Base-by-base conservation (phyloP, 2,329 filamentous ascomycete genomes). In the Penicillium sp. region DNA sequence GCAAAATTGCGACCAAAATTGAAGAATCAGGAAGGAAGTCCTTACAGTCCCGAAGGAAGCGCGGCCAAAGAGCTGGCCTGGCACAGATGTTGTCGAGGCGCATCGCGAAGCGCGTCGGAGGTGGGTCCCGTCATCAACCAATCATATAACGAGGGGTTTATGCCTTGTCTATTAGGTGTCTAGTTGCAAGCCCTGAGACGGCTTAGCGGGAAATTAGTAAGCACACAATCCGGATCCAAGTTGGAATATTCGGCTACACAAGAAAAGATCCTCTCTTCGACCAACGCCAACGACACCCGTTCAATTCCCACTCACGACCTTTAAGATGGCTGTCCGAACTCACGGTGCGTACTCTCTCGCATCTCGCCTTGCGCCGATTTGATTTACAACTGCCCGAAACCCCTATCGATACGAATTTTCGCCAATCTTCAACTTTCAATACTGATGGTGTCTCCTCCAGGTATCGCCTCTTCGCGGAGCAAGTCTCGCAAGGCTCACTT, bases 401-500 rank as follows among this genome's bases (percentile, higher is more conserved):
- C 35, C 44, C 34, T 39, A 24, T 10, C 44, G 33, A 46, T n/a
- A 40, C 44, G 44, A 46, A 46, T 40, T 39, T 47, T 53, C 39
- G 39, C 45, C 47, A 45, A 49, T 37, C 31, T 38, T 38, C 39
- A 48, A 51, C 24, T 40, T 21, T 22, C 12, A 48, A 51, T 51
- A 49, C 50, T 44, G 41, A 52, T 45, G 41, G 45, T 43, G 34
- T 37, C 21, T 52, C 53, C 44, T 52, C 53, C 44, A 72, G 70
- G 59, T 54, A 54, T 72, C 57, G 64, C 68, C 75, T 88, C 87
- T 76, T 95, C 89, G 72, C 84, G 91, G 78, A 86, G 91, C 80
- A 98, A 98, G 88, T 93, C 88, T 78, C 88, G 93, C 77, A 95
- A 95, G 82, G 87, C 88, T 73, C 91, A 98, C 83, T 98, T 95